Evolutionary conservation across 176 grass and related monocot genomes (phyloP).

Genomic region (Elymus sibiricus): DNA sequence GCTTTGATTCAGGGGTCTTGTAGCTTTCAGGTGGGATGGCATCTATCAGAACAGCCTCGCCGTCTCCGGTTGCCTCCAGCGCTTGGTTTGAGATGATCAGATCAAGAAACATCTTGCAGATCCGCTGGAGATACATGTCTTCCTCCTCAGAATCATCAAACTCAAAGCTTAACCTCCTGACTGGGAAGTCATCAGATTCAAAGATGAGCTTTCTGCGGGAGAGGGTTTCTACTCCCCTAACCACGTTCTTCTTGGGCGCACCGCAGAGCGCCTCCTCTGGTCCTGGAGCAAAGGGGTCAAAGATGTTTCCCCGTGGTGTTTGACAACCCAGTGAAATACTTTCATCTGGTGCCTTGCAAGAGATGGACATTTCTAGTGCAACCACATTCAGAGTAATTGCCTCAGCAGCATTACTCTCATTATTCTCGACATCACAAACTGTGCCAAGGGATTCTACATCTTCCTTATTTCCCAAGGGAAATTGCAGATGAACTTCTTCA

Average conservation of each 20-base stretch:
- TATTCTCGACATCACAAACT: constrained; percentile 14
- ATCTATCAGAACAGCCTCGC: neutral
- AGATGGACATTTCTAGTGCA: constrained; percentile 23
- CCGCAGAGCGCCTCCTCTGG: constrained; percentile 32
- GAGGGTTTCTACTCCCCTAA: constrained; percentile 20
- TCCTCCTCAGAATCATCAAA: constrained; percentile 48
- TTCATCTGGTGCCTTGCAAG: constrained; percentile 14
- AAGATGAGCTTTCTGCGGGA: constrained; percentile 51
- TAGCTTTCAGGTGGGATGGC: constrained; percentile 8
- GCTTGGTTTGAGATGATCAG: constrained; percentile 42
- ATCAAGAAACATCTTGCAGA: constrained; percentile 47
- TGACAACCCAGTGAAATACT: constrained; percentile 11
- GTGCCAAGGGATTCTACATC: neutral
- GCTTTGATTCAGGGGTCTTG: constrained; percentile 45
- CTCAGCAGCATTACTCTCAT: constrained; percentile 1
- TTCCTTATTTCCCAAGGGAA: constrained; percentile 29
- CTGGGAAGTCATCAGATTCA: constrained; percentile 28
- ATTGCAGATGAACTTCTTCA: neutral
- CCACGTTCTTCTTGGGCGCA: constrained; percentile 59
- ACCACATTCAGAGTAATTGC: constrained; percentile 1
- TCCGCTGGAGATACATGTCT: constrained; percentile 27
- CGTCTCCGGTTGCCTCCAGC: constrained; percentile 4
- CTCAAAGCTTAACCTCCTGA: constrained; percentile 27
- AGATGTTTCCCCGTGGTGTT: constrained; percentile 61
- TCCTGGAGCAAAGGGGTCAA: constrained; percentile 75